Percentiles rank a stretch among this genome's conserved stretches.
phyloP scores from a whole-genome alignment of 345 rosid genomes.

The Populus simonii region DNA sequence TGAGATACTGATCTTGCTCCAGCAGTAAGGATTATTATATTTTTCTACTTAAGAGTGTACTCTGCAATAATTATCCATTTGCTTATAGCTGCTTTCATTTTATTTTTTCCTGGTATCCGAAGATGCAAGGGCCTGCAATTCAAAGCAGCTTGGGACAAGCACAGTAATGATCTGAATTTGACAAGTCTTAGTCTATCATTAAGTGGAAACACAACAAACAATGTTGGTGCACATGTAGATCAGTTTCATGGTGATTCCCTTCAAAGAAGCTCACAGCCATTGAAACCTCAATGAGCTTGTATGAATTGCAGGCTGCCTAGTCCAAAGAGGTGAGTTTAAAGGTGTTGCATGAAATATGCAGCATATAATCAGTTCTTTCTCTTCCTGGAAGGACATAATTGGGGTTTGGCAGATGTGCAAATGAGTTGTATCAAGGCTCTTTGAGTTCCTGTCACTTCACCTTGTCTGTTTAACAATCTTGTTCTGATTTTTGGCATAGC shows the following conservation, averaged over 20 bases:
- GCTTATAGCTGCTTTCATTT: neutral
- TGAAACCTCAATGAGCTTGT: neutral
- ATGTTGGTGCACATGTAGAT: constrained; percentile 1
- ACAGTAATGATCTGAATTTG: constrained; percentile 62
- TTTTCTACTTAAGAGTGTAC: neutral
- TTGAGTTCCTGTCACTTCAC: too few species aligned
- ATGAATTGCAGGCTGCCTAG: neutral
- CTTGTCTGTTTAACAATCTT: too few species aligned
- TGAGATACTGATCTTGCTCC: constrained; percentile 58
- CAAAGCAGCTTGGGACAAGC: constrained; percentile 62
- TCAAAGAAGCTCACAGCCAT: constrained; percentile 5
- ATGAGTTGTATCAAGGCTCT: too few species aligned
- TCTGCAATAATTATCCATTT: too few species aligned
- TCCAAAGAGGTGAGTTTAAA: too few species aligned
- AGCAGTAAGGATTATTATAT: constrained; percentile 46
- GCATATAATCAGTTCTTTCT: too few species aligned
- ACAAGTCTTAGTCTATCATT: constrained; percentile 26
- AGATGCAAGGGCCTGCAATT: constrained; percentile 73
- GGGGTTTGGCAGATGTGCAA: too few species aligned
- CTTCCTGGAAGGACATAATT: too few species aligned
- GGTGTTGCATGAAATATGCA: too few species aligned
- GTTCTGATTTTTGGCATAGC: too few species aligned
- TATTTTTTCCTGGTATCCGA: neutral
- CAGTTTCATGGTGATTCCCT: neutral
- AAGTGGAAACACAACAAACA: constrained; percentile 10